Evolutionary conservation across 768 basidiomycete genomes (phyloP), one percentile per base, ranked within the genome.

Genomic region (Lactarius sp.): DNA sequence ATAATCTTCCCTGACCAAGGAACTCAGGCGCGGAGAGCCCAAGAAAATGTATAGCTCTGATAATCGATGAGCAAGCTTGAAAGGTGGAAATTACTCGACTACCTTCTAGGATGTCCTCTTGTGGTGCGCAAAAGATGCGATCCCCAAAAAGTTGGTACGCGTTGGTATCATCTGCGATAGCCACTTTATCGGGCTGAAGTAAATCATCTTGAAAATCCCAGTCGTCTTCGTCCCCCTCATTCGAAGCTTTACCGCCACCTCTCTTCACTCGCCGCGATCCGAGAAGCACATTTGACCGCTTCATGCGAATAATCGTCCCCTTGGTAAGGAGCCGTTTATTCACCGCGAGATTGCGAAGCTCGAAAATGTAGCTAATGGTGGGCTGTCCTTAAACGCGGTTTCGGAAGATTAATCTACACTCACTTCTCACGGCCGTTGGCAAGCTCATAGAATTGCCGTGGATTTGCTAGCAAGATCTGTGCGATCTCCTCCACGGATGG

Each of bases 121-220:
- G 91, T 0, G 92, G 90, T 9, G 89, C 91, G 2, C 82, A 83
- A 70, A 87, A 91, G 16, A 96, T 77, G 2, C 81, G 80, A 51
- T 86, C 85, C 5, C 87, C 85, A 71, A 97, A 97, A 13, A 87
- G 78, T 65, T 91, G 87, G 69, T 87, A 84, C 5, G 86, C 78
- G 55, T 90, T 88, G 10, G 86, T 86, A 71, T 97, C 93, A 72
- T 99, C 95, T 4, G 90, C 89, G 52, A 97, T 82, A 33, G 92
- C 83, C 8, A 94, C 85, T 69, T 90, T 81, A 51, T 78, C 79
- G 0, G 92, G 83, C 65, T 77, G 78, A 66, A 85, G 81, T 44
- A 97, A 76, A 63, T 92, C 89, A 68, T 91, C 90, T 62, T 83
- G 76, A 39, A 81, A 71, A 56, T 92, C 88, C 80, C 86, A 87